Evolutionary conservation across 164 flowering plant genomes (phyloP).

Genomic region (Buxus sempervirens): DNA sequence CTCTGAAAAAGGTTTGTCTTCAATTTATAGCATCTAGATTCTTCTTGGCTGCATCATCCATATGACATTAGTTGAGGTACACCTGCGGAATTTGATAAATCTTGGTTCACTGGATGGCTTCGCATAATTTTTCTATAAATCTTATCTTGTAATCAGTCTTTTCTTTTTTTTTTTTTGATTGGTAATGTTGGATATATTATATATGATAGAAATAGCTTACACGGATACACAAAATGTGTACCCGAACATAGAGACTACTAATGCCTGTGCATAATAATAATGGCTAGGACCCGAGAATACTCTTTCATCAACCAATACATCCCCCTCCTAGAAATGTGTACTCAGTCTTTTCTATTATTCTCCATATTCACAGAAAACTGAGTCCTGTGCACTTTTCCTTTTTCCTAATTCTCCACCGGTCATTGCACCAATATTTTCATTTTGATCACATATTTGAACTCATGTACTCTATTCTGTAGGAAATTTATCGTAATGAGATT

Average conservation of each 20-base stretch:
- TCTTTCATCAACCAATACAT: no score
- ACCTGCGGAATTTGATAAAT: not conserved
- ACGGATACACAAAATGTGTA: no score
- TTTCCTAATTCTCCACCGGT: not conserved
- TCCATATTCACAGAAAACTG: not conserved
- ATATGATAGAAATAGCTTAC: no score
- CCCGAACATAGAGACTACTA: no score
- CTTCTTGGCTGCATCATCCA: not conserved
- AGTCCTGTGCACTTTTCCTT: not conserved
- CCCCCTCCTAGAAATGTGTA: not conserved
- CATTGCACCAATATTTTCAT: not conserved
- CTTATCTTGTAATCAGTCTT: no score
- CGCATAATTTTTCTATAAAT: not conserved
- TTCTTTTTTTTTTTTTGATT: no score
- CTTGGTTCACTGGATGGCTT: not conserved
- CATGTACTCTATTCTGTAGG: not conserved
- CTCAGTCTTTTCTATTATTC: not conserved
- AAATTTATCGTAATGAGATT: constrained; percentile 7
- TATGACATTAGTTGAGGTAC: not conserved
- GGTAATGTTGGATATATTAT: no score
- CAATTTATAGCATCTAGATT: not conserved
- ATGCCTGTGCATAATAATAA: no score
- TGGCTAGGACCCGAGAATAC: no score
- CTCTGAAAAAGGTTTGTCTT: constrained; percentile 72
- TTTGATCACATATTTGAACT: not conserved